Conservation (phyloP, 495 filamentous ascomycete species). For the Lentithecium fluviatile region DNA sequence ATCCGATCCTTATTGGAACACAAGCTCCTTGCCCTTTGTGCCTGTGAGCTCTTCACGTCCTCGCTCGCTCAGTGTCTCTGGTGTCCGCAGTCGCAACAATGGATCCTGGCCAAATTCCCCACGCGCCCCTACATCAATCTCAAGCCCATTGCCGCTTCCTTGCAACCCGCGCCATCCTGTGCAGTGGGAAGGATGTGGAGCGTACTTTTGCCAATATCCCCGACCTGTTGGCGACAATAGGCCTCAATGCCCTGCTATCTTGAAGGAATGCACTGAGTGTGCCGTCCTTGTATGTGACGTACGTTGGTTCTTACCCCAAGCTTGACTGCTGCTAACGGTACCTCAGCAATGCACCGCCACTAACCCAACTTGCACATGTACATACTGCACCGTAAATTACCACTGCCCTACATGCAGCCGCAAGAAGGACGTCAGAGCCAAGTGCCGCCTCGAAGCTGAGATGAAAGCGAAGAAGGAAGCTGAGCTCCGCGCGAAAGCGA, state of each 20-base stretch:
- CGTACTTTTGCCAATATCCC: constrained; percentile 56
- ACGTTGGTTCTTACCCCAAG: constrained; percentile 9
- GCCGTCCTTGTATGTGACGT: constrained; percentile 58
- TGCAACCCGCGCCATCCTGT: constrained; percentile 43
- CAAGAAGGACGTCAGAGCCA: constrained; percentile 36
- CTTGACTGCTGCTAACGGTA: not conserved
- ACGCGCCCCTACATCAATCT: constrained; percentile 9
- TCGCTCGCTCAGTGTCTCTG: constrained; percentile 35
- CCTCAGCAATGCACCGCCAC: constrained; percentile 42
- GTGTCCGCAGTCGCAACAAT: constrained; percentile 25
- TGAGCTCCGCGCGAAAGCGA: constrained; percentile 22
- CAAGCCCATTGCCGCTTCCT: constrained; percentile 44
- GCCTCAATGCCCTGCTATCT: constrained; percentile 49
- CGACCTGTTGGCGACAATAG: constrained; percentile 53
- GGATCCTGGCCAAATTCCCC: constrained; percentile 19
- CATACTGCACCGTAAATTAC: constrained; percentile 55
- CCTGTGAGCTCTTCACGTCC: constrained; percentile 31
- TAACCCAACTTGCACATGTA: constrained; percentile 54
- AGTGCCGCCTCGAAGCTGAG: constrained; percentile 37
- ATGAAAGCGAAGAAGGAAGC: constrained; percentile 27
- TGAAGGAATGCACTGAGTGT: constrained; percentile 56
- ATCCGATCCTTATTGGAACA: constrained; percentile 11
- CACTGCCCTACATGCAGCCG: constrained; percentile 54
- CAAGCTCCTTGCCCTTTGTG: constrained; percentile 17
- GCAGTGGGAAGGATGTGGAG: constrained; percentile 59